Base-by-base conservation (phyloP, 2,329 filamentous ascomycete species). In the Tolypocladium inflatum region DNA sequence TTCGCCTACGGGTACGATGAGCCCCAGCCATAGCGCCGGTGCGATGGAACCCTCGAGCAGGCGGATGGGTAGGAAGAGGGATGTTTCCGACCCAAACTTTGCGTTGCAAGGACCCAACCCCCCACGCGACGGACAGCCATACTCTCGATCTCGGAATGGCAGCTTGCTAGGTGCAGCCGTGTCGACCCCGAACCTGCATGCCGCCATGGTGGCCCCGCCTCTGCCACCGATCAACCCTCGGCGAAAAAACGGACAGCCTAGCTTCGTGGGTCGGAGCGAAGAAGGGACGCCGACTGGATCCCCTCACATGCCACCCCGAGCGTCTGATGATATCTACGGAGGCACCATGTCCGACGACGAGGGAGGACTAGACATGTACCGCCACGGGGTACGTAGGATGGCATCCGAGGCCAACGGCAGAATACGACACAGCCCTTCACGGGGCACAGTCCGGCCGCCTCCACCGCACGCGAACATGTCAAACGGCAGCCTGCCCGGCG, bases 211-310 rank as follows among this genome's bases (percentile, higher is more conserved):
- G 33, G 74, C 72, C 2, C 81, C 82, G 2, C 82, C 82, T 2
- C 59, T 85, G 41, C 82, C 82, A 2, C 81, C 82, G 2, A 81
- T 85, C 66, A 85, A 85, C 65, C 82, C 82, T 35, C 76, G 80
- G 54, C 77, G 82, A 11, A 76, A 79, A 56, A 76, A 75, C 11
- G 68, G 74, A 1, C 66, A 75, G n/a, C 72, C 71, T 30, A 68
- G 70, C 4, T 60, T 76, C 23, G 63, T 68, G 43, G 70, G 72
- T 21, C 70, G 70, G 21, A 68, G 67, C 15, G 70, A 70, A 6
- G 74, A 76, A 13, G 70, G 72, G 37, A 58, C 61, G 13, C 53
- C 61, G n/a, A 61, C 60, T 59, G 58, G 38, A 45, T 58, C 9
- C 62, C 48, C 63, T 10, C 64, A 62, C 42, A 56, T 60, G 30